Percentiles rank a stretch among this genome's conserved stretches.
Conservation (phyloP, 169 alveolate species). For the Cyclospora cayetanensis region DNA sequence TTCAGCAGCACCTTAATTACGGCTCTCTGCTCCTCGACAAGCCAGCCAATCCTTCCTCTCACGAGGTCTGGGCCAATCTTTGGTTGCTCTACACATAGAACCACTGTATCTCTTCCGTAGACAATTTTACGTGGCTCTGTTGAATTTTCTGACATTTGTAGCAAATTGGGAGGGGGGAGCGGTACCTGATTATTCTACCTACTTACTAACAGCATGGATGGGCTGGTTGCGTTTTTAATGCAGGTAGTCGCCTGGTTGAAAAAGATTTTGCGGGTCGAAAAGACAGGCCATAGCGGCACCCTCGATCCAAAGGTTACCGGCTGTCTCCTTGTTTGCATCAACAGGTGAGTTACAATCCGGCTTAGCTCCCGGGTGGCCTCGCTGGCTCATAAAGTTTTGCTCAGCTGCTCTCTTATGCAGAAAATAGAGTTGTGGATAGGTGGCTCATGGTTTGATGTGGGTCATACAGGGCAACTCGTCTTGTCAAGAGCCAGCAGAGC, state of each 20-base stretch:
- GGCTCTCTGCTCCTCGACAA: conserved; percentile 99
- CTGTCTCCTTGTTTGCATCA: conserved; percentile 98
- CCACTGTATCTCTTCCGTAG: not conserved
- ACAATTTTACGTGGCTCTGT: too few relatives aligned
- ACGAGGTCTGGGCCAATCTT: conserved; percentile 86
- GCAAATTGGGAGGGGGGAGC: too few relatives aligned
- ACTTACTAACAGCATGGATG: too few relatives aligned
- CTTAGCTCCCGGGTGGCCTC: too few relatives aligned
- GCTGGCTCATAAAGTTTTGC: too few relatives aligned
- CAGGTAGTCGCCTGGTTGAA: conserved; percentile 99
- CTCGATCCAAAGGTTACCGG: conserved; percentile 99
- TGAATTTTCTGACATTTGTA: not conserved
- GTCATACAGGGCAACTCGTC: conserved; percentile 95
- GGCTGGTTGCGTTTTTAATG: not conserved
- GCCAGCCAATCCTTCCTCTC: conserved; percentile 99
- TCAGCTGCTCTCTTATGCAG: too few relatives aligned
- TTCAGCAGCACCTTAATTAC: conserved; percentile 95
- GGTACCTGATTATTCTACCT: too few relatives aligned
- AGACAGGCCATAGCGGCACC: conserved; percentile 99
- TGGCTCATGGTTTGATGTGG: not conserved
- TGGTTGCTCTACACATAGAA: not conserved
- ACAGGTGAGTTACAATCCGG: conserved; percentile 69
- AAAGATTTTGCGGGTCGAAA: conserved; percentile 98
- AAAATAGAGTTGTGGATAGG: not conserved
- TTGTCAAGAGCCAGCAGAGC: conserved; percentile 98